Evolutionary conservation across 345 rosid species (phyloP), one percentile per base, ranked within the genome.

Genomic region (Citrus australasica): DNA sequence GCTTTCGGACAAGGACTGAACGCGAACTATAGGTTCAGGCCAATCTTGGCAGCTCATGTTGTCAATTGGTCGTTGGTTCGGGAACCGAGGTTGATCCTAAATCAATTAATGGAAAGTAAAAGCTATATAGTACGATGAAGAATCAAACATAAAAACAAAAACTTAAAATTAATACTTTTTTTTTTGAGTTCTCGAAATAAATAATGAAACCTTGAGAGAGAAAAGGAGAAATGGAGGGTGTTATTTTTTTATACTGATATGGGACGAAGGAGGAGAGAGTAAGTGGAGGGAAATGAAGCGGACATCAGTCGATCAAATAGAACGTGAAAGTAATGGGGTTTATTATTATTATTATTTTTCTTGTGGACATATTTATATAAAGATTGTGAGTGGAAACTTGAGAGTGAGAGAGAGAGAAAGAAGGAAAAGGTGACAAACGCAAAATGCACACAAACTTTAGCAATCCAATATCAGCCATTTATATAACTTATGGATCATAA

Each of bases 11-110:
- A 95, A 83, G 71, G 97, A 88, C 76, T 94, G 99, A 82, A 95
- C 99, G 0, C 99, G 94, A 76, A 94, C 91, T 14, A 95, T 83
- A 7, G 97, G 99, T 82, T 95, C 99, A 5, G 99, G 98, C 99
- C 99, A 95, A 22, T 89, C 96, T 25, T 88, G 90, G 63, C 86
- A 78, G 79, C 17, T 86, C 84, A 55, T 83, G 90, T 89, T 91
- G 82, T 7, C 42, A 51, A 64, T 82, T 68, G 16, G 51, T 46
- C 42, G 68, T 69, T 30, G 22, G 7, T 40, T 67, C 24, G 30
- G 69, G 30, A 40, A 61, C 75, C 76, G 48, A 76, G 55, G 67
- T 37, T 40, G 68, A 65, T 76, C 33, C 80, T 78, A 16, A 53
- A 51, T 51, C 58, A 53, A 8, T 14, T 51, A 51, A 51, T 17